A percentile compares a stretch with the other conserved stretches of the same genome.
These are phyloP conservation scores for Phytophthora megakarya DNA, from an alignment of 352 stramenopile genomes.

Conservation along the genomic window DNA sequence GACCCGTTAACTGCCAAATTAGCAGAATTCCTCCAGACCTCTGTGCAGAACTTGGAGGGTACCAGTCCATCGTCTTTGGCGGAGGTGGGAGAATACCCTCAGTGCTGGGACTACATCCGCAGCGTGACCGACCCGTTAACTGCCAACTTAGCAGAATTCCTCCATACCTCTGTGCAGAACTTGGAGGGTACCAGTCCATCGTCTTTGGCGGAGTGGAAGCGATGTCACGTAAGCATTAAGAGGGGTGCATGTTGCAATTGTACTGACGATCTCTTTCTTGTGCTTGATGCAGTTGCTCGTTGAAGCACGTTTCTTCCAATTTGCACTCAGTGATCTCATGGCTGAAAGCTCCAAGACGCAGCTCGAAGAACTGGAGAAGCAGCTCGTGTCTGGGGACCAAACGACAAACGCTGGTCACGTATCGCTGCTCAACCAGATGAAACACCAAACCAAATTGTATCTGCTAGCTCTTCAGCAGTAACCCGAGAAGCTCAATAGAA, in stretches of 20 bases:
- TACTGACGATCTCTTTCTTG: constrained; percentile 10
- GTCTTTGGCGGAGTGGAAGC: constrained; percentile 50
- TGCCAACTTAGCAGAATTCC: constrained; percentile 47
- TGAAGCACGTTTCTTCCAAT: constrained; percentile 76
- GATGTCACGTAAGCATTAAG: constrained; percentile 59
- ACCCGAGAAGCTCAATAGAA: neutral
- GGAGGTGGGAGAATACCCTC: constrained; percentile 58
- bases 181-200: constrained; percentile 31
- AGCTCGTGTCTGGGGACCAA: constrained; percentile 46
- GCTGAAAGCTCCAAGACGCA: constrained; percentile 55
- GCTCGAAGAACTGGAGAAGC: constrained; percentile 55
- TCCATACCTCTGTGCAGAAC: constrained; percentile 39
- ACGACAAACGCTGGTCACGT: constrained; percentile 40
- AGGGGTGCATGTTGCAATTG: neutral
- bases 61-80: constrained; percentile 10
- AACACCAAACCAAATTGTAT: constrained; percentile 84
- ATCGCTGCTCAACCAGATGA: constrained; percentile 71
- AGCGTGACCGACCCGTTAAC: constrained; percentile 62
- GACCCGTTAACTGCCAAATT: constrained; percentile 60
- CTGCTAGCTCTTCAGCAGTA: constrained; percentile 59
- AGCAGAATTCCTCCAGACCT: constrained; percentile 47
- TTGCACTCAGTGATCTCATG: constrained; percentile 60
- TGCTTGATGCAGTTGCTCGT: constrained; percentile 55
- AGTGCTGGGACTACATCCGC: constrained; percentile 62
- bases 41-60: constrained; percentile 36